Evolutionary conservation across 257 asterid species (phyloP).

Genomic region (Gentiana dahurica): DNA sequence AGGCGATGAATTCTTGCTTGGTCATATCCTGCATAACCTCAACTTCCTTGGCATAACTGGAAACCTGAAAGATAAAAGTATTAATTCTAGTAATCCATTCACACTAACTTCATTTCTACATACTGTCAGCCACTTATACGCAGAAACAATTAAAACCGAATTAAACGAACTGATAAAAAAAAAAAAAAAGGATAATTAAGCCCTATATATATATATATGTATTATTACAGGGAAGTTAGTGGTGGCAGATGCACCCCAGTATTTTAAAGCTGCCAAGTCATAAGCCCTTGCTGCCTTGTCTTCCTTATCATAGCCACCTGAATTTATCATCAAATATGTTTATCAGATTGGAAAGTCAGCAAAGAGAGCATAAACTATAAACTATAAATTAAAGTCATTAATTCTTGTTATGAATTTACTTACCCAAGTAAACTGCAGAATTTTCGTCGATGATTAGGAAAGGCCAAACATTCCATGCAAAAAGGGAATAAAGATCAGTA

Average conservation of each 20-base stretch:
- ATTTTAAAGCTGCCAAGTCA: conserved; percentile 84
- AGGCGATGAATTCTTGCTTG: conserved; percentile 87
- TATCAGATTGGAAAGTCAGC: no score
- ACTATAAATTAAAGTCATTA: no score
- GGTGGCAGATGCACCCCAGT: conserved; percentile 86
- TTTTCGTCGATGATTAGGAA: conserved; percentile 22
- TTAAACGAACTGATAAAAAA: no score
- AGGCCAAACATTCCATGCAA: conserved; percentile 30
- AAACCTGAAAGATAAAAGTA: conserved; percentile 26
- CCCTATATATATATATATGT: background rate
- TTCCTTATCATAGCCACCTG: conserved; percentile 89
- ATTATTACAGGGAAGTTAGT: conserved; percentile 61
- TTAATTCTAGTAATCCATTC: background rate
- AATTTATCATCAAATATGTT: conserved; percentile 6
- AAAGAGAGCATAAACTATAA: no score
- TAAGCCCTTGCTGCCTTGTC: conserved; percentile 90
- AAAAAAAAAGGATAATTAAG: no score
- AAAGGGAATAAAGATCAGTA: conserved; percentile 11
- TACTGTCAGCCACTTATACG: background rate
- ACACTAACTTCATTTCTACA: no score
- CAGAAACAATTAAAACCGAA: background rate
- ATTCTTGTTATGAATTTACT: conserved; percentile 3
- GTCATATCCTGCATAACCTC: conserved; percentile 75
- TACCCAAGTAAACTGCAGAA: conserved; percentile 84
- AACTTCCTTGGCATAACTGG: conserved; percentile 54